phyloP scores from a whole-genome alignment of 2,329 filamentous ascomycete species.

The Alternaria postmessia region DNA sequence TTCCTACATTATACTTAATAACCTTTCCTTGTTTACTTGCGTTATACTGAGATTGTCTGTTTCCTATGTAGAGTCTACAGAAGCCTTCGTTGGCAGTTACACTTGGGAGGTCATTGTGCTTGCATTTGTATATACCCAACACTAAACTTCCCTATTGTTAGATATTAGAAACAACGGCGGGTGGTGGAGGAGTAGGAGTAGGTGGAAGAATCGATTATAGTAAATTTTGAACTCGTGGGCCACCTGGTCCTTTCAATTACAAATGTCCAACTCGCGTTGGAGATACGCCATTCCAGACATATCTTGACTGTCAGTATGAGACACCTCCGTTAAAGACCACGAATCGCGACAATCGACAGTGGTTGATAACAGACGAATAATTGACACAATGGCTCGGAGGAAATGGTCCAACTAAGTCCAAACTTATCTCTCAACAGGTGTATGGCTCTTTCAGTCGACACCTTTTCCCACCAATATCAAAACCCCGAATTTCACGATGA shows the following conservation, averaged over 20 bases:
- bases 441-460: too few relatives aligned
- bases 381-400: too few relatives aligned
- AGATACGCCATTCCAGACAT: too few relatives aligned
- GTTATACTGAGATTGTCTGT: conserved; percentile 1
- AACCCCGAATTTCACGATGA: too few relatives aligned
- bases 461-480: too few relatives aligned
- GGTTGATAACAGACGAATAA: too few relatives aligned
- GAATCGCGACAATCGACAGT: too few relatives aligned
- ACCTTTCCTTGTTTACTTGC: not conserved
- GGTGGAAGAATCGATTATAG: not conserved
- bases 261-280: too few relatives aligned
- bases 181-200: not conserved
- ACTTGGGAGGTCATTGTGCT: conserved; percentile 2
- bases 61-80: conserved; percentile 6
- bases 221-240: not conserved
- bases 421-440: too few relatives aligned
- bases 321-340: too few relatives aligned
- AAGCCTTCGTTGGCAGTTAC: conserved; percentile 3
- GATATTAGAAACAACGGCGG: not conserved
- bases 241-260: not conserved
- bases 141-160: not conserved
- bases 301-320: too few relatives aligned
- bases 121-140: conserved; percentile 4
- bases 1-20: conserved; percentile 1
- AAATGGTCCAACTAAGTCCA: too few relatives aligned